phyloP scores from a whole-genome alignment of 495 filamentous ascomycete genomes.

The Tetracladium setigerum region DNA sequence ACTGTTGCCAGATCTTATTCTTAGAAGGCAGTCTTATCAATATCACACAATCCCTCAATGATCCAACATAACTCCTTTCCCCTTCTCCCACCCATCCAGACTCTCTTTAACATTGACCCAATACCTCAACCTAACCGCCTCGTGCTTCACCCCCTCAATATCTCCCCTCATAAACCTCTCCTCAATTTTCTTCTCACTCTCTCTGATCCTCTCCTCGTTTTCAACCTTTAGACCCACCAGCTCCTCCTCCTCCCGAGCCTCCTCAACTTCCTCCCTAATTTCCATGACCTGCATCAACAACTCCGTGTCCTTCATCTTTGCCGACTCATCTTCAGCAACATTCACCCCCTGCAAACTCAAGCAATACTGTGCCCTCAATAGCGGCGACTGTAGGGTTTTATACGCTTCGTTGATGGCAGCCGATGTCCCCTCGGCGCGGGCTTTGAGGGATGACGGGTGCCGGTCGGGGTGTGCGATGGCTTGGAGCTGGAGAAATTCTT shows the following conservation, averaged over 20 bases:
- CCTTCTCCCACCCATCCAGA: slow-evolving; percentile 76
- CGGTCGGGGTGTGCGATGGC: slow-evolving; percentile 76
- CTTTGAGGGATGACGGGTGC: slow-evolving; percentile 44
- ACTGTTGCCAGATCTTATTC: no score
- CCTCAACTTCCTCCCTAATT: slow-evolving; percentile 76
- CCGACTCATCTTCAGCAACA: slow-evolving; percentile 66
- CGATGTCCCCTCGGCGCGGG: slow-evolving; percentile 61
- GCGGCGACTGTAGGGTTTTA: slow-evolving; percentile 66
- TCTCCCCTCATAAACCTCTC: slow-evolving; percentile 59
- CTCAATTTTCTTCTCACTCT: slow-evolving; percentile 51
- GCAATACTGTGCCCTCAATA: slow-evolving; percentile 79
- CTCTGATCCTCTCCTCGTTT: slow-evolving; percentile 60
- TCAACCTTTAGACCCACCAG: slow-evolving; percentile 50
- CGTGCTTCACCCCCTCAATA: slow-evolving; percentile 54
- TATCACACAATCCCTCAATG: slow-evolving; percentile 35
- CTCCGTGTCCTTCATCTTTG: slow-evolving; percentile 60
- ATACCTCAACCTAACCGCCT: slow-evolving; percentile 76
- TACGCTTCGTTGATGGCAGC: slow-evolving; percentile 85
- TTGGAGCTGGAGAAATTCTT: slow-evolving; percentile 83
- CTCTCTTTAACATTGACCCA: slow-evolving; percentile 85
- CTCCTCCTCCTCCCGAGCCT: slow-evolving; percentile 55
- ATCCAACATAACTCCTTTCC: slow-evolving; percentile 56
- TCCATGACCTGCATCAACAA: slow-evolving; percentile 86
- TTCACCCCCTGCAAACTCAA: slow-evolving; percentile 65
- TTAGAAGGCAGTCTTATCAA: no score